Evolutionary conservation across 495 filamentous ascomycete species (phyloP).

Genomic region (Oleoguttula mirabilis): DNA sequence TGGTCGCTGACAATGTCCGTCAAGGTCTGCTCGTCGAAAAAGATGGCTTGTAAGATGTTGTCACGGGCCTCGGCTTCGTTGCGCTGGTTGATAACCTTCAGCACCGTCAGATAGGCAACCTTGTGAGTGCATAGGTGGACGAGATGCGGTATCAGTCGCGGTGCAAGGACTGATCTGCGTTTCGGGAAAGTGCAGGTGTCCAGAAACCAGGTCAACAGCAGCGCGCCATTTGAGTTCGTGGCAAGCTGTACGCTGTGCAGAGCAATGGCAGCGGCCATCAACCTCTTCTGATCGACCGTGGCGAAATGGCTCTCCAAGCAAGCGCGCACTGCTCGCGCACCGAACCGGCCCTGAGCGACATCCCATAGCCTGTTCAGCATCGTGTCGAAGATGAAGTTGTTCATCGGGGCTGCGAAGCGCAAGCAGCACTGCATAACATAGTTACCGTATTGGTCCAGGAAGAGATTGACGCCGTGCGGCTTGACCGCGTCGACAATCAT

Average conservation of each 20-base stretch:
- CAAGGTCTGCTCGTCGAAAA: constrained; percentile 84
- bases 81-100: constrained; percentile 98
- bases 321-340: constrained; percentile 89
- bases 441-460: constrained; percentile 96
- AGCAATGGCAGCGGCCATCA: constrained; percentile 88
- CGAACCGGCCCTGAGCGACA: constrained; percentile 82
- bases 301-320: constrained; percentile 94
- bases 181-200: constrained; percentile 95
- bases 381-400: constrained; percentile 93
- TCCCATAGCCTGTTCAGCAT: constrained; percentile 97
- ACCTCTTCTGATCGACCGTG: constrained; percentile 86
- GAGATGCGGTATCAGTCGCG: constrained; percentile 86
- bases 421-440: constrained; percentile 95
- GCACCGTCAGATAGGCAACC: constrained; percentile 90
- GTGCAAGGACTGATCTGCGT: constrained; percentile 82
- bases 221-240: constrained; percentile 89
- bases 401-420: constrained; percentile 76
- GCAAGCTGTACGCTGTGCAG: constrained; percentile 93
- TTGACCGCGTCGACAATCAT: constrained; percentile 73
- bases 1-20: constrained; percentile 88
- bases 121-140: constrained; percentile 98
- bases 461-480: constrained; percentile 75
- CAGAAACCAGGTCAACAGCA: constrained; percentile 93
- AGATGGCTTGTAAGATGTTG: constrained; percentile 77
- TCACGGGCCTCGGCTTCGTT: constrained; percentile 91